Base-by-base conservation (phyloP, 495 filamentous ascomycete genomes). In the Paragyromitra xinjiangensis region DNA sequence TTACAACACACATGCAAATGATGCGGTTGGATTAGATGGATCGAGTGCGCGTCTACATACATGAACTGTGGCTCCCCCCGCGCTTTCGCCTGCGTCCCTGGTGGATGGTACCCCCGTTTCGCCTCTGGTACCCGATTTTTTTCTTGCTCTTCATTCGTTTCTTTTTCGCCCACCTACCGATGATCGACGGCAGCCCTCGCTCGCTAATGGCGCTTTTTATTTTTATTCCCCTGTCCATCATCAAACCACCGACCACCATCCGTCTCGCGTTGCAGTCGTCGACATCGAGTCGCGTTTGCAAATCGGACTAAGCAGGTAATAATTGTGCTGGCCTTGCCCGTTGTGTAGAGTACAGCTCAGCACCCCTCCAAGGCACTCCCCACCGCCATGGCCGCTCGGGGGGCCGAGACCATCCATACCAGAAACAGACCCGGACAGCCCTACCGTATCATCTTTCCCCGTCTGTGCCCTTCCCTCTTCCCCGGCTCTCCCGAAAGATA, bases 181-280 rank as follows among this genome's bases (percentile, higher is more conserved):
- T 77, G 74, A 77, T 77, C 74, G 74, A 77, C 74, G 68, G 61
- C 59, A 72, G 8, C 50, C 62, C 73, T 51, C 37, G 62, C 61
- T 77, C 74, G 74, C 74, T 77, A 77, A 77, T 77, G 44, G 74
- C 74, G 74, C 74, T 66, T 77, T 77, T 73, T 65, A 73, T 77
- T 77, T 77, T 77, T 77, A 77, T 61, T 77, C 69, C 73, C 73
- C 67, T 76, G 51, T 37, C 50, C 61, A 77, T 76, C 72, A 71
- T 69, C 66, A 70, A 75, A 70, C 34, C 64, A 65, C 59, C 69
- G 40, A 71, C 40, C 59, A 72, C 59, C 61, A 72, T 72, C 50
- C 61, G 69, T 55, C 69, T 66, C 26, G 69, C 42, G 59, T 55
- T 66, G 45, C 68, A 24, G 59, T 48, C 61, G 70, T 73, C 70